Percentiles rank a stretch among this genome's conserved stretches.
Conservation (phyloP, 2,329 filamentous ascomycete species). For the Sphaceloma murrayae region DNA sequence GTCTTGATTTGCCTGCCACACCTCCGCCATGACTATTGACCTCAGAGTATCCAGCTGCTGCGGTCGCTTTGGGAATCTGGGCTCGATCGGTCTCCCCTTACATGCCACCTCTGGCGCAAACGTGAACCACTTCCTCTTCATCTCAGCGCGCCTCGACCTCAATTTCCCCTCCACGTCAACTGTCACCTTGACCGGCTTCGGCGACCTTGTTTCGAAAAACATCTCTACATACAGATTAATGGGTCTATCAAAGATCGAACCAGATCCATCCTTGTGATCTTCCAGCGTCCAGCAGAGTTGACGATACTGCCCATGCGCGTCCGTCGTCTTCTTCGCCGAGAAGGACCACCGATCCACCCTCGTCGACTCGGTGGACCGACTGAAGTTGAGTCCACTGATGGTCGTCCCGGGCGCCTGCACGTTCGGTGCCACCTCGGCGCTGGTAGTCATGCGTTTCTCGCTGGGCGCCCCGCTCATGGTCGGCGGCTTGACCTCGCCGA, state of each 20-base stretch:
- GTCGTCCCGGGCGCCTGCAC: not conserved
- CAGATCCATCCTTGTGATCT: not conserved
- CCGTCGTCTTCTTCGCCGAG: too few relatives aligned
- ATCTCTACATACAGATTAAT: not conserved
- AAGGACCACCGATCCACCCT: not conserved
- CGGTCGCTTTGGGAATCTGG: not conserved
- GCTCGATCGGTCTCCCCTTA: not conserved
- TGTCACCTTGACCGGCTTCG: not conserved
- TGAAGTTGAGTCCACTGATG: not conserved
- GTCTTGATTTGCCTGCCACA: not conserved
- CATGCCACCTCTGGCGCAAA: not conserved
- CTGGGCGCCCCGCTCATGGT: not conserved
- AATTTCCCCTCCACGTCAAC: not conserved
- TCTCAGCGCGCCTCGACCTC: not conserved
- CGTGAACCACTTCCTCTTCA: not conserved
- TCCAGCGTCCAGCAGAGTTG: not conserved
- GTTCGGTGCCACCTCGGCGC: not conserved
- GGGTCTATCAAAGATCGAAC: not conserved
- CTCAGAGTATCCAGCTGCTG: not conserved
- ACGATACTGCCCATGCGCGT: not conserved
- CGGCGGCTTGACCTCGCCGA: not conserved
- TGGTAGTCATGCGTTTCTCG: not conserved
- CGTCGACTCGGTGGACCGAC: not conserved
- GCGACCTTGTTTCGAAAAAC: not conserved
- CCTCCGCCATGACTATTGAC: not conserved